Percentiles rank a stretch among this genome's conserved stretches.
Evolutionary conservation across 257 asterid genomes (phyloP).

Genomic region (Solanum bulbocastanum): DNA sequence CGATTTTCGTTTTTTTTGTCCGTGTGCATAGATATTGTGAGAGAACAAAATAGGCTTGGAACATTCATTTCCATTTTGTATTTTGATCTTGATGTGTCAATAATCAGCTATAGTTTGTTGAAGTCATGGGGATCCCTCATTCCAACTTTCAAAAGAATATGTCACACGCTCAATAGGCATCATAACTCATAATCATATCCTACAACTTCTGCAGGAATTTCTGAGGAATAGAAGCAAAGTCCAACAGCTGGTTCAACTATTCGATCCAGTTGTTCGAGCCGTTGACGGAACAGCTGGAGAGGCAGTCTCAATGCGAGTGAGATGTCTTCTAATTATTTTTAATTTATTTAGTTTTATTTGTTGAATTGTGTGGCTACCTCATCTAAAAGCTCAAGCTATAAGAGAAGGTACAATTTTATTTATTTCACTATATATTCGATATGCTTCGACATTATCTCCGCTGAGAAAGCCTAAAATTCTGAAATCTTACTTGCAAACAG

Average conservation of each 20-base stretch:
- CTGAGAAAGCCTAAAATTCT: not conserved
- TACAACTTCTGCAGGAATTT: conserved; percentile 45
- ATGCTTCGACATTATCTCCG: not conserved
- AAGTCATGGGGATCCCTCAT: not conserved
- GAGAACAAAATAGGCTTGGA: not conserved
- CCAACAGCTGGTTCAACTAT: conserved; percentile 50
- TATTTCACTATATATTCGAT: not conserved
- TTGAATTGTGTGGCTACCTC: not conserved
- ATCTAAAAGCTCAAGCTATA: not conserved
- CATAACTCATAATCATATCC: not conserved
- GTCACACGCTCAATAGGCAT: not conserved
- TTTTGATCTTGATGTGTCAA: not conserved
- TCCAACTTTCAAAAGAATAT: not conserved
- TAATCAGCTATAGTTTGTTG: not conserved
- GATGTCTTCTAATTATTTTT: not conserved
- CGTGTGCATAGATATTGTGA: not conserved
- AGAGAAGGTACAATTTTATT: not conserved
- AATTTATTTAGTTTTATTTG: not conserved
- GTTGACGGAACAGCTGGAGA: conserved; percentile 69
- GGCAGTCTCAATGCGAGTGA: conserved; percentile 87
- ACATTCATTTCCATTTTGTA: not conserved
- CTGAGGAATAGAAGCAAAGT: conserved; percentile 83
- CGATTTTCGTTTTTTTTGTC: no score
- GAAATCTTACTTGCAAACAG: not conserved
- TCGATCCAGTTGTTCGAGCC: conserved; percentile 73